Evolutionary conservation across 495 filamentous ascomycete species (phyloP).

Genomic region (Aspergillus saccharolyticus): DNA sequence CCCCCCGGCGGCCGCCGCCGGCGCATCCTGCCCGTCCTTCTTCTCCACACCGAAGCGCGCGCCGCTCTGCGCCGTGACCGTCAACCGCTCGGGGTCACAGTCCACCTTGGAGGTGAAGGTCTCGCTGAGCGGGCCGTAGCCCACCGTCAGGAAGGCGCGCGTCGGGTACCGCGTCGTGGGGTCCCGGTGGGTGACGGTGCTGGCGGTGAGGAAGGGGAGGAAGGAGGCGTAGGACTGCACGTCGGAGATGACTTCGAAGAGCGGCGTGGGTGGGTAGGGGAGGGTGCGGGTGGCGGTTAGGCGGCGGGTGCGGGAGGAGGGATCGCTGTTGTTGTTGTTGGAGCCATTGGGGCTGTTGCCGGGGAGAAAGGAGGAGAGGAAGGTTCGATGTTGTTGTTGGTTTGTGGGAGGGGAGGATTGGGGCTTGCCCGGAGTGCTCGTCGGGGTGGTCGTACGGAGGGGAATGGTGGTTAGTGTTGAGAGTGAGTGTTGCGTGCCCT

Average conservation of each 20-base stretch:
- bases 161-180: constrained; percentile 55
- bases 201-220: constrained; percentile 77
- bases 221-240: constrained; percentile 74
- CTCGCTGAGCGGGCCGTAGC: constrained; percentile 78
- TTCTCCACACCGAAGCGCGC: constrained; percentile 27
- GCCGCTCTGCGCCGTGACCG: constrained; percentile 77
- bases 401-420: background rate
- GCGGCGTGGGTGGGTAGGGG: constrained; percentile 60
- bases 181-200: constrained; percentile 62
- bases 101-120: constrained; percentile 69
- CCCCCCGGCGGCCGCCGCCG: too few relatives aligned
- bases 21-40: constrained; percentile 7
- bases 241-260: constrained; percentile 82
- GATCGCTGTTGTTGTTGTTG: constrained; percentile 19
- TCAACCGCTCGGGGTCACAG: constrained; percentile 55
- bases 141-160: constrained; percentile 73
- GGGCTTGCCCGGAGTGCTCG: constrained; percentile 5
- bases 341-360: constrained; percentile 21
- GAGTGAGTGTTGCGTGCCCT: background rate
- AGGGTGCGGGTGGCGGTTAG: constrained; percentile 74
- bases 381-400: constrained; percentile 21
- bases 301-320: constrained; percentile 28
- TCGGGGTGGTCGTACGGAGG: constrained; percentile 5
- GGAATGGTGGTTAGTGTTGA: background rate
- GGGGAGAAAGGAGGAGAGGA: constrained; percentile 35